phyloP scores from a whole-genome alignment of 371 early-diverging fungal species.

The Mucor sp. region DNA sequence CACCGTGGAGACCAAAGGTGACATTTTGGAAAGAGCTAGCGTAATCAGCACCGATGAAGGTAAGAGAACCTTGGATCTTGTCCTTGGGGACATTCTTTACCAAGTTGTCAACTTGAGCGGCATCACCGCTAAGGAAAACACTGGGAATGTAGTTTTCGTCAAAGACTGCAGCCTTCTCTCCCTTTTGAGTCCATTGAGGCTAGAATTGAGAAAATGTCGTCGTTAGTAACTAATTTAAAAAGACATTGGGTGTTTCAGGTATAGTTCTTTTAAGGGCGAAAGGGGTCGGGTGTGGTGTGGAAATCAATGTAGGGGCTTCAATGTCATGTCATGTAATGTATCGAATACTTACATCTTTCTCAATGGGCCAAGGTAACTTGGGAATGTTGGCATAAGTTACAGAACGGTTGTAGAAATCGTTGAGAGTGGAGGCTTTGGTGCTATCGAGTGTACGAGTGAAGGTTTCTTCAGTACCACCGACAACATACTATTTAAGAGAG shows the following conservation, averaged over 20 bases:
- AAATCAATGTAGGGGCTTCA: not conserved
- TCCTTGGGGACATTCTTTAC: conserved; percentile 30
- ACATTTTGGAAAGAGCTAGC: conserved; percentile 40
- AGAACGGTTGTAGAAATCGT: conserved; percentile 53
- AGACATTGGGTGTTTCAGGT: not conserved
- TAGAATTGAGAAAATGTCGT: conserved; percentile 11
- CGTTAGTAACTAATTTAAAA: not conserved
- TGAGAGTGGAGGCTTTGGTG: conserved; percentile 36
- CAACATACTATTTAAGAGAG: conserved; percentile 37
- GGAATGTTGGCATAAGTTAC: conserved; percentile 58
- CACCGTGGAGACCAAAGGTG: conserved; percentile 52
- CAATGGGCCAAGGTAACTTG: conserved; percentile 54
- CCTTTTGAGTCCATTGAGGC: conserved; percentile 57
- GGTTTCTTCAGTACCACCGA: conserved; percentile 45
- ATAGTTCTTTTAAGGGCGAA: not conserved
- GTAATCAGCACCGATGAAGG: conserved; percentile 47
- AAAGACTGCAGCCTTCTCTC: conserved; percentile 40
- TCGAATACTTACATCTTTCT: conserved; percentile 23
- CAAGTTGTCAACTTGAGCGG: conserved; percentile 25
- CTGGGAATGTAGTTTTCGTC: conserved; percentile 58
- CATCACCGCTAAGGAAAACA: conserved; percentile 44
- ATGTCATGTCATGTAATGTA: not conserved
- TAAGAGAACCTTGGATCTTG: conserved; percentile 34
- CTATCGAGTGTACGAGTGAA: conserved; percentile 47
- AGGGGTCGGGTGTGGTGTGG: too few species aligned